Conservation (phyloP, 139 green algal species). For the Medakamo hakoo region DNA sequence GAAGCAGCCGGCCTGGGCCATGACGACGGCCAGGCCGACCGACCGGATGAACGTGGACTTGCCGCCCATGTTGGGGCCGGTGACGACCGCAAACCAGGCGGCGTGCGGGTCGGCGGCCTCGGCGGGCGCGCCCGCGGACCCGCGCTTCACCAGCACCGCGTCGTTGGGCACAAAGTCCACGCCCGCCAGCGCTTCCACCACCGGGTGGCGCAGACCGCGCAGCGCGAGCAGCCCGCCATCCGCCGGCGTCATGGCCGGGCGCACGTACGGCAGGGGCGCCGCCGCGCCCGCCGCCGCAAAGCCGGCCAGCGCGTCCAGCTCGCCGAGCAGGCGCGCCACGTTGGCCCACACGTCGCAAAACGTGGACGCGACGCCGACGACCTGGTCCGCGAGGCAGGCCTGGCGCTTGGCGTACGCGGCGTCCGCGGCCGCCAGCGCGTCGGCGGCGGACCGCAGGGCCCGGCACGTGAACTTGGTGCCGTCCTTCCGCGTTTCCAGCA, state of each 20-base stretch:
- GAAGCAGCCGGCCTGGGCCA: conserved; percentile 89
- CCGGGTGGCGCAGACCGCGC: conserved; percentile 62
- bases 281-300: conserved; percentile 78
- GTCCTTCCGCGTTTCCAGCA: conserved; percentile 83
- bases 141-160: conserved; percentile 35
- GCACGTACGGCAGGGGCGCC: conserved; percentile 58
- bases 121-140: no score
- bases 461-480: conserved; percentile 88
- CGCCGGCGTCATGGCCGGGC: conserved; percentile 33
- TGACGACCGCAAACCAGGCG: conserved; percentile 98
- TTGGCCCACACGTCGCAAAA: conserved; percentile 82
- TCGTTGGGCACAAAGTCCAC: conserved; percentile 79
- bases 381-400: conserved; percentile 63
- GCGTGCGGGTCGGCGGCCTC: no score
- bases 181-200: conserved; percentile 81
- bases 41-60: conserved; percentile 95
- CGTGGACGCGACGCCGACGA: conserved; percentile 74
- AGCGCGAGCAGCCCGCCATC: conserved; percentile 26
- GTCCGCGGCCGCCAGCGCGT: conserved; percentile 35
- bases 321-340: conserved; percentile 50
- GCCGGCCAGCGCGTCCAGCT: conserved; percentile 77
- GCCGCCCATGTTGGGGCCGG: conserved; percentile 98
- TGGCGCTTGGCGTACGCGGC: conserved; percentile 60
- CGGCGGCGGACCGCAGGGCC: conserved; percentile 43
- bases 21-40: conserved; percentile 70